A percentile compares a stretch with the other conserved stretches of the same genome.
These are phyloP conservation scores for Fusarium sp. DNA, from an alignment of 2,329 filamentous ascomycete genomes.

Conservation along the genomic window DNA sequence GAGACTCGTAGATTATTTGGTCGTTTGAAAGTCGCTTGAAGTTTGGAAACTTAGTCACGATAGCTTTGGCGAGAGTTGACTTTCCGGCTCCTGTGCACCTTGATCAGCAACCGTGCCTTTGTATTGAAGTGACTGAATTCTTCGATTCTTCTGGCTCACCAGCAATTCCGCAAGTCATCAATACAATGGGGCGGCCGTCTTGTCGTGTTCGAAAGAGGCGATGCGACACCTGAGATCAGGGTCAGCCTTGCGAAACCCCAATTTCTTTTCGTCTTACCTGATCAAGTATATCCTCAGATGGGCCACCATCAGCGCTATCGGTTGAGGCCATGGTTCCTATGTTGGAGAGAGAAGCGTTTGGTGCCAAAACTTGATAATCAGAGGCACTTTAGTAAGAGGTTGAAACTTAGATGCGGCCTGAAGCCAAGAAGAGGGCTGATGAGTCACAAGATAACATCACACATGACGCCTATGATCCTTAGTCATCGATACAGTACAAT, in stretches of 20 bases:
- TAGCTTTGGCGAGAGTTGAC: slow-evolving; percentile 3
- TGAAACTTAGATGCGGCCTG: accelerated
- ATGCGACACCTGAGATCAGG: not conserved
- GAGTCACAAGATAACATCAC: not conserved
- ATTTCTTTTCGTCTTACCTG: not conserved
- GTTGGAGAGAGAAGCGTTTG: accelerated
- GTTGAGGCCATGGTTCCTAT: not conserved
- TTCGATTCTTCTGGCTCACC: not conserved
- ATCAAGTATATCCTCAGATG: not conserved
- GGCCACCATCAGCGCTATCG: accelerated
- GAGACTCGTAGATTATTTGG: not conserved
- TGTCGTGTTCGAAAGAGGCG: not conserved
- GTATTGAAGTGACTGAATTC: not conserved
- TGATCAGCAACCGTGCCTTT: not conserved
- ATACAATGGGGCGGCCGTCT: not conserved
- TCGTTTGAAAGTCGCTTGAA: not conserved
- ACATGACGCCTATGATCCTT: not conserved
- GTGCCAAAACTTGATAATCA: not conserved
- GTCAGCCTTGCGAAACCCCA: not conserved
- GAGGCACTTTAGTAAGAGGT: not conserved
- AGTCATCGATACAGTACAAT: not conserved
- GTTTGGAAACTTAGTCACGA: not conserved
- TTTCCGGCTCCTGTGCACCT: not conserved
- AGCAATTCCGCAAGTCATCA: not conserved
- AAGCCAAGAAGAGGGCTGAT: too few relatives aligned